Evolutionary conservation across 2,329 filamentous ascomycete genomes (phyloP), one percentile per base, ranked within the genome.

Genomic region (Microsporum canis): DNA sequence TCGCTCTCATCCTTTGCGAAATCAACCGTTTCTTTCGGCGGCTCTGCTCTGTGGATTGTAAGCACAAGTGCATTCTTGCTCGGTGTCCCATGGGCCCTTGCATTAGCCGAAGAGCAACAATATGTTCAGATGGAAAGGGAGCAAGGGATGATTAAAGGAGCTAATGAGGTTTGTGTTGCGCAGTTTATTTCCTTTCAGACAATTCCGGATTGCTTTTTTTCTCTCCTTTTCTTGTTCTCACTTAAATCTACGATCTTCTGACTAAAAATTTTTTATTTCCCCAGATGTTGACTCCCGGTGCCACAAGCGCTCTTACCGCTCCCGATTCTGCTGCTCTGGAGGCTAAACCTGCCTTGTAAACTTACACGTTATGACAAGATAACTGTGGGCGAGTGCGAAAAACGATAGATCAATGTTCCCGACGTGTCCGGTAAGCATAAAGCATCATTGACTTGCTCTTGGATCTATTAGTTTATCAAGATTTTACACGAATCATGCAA

Each of bases 41-140:
- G 92, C 68, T 94, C 92, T 79, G 84, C 88, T 60, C 80, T 95
- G 68, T 99, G 91, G 90, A 86, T 96, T 61, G 79, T 99, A 62
- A 90, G 87, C 76, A 96, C 91, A 66, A 91, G 88, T 64, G 90
- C 89, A 63, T 83, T 99, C 71, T 80, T 99, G 72, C 78, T 97
- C 65, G 91, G 91, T 68, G 90, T 97, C 58, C 94, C 94, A 61
- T 97, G 91, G 81, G 91, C 91, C 62, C 80, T 99, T 68, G 92
- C 91, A 62, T 92, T 91, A 73, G 86, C 88, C 65, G 94, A 99
- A 81, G 94, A 99, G 80, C 91, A 96, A 82, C 89, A 96, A 80
- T 85, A 95, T 74, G 82, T 92, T 66, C 92, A 96, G 80, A 95
- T 96, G 90, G 94, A 99, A 84, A 86, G 91, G 76, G 92, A 96